Percentiles rank a stretch among this genome's conserved stretches.
Conservation (phyloP, 2,329 filamentous ascomycete genomes). For the Colletotrichum godetiae region DNA sequence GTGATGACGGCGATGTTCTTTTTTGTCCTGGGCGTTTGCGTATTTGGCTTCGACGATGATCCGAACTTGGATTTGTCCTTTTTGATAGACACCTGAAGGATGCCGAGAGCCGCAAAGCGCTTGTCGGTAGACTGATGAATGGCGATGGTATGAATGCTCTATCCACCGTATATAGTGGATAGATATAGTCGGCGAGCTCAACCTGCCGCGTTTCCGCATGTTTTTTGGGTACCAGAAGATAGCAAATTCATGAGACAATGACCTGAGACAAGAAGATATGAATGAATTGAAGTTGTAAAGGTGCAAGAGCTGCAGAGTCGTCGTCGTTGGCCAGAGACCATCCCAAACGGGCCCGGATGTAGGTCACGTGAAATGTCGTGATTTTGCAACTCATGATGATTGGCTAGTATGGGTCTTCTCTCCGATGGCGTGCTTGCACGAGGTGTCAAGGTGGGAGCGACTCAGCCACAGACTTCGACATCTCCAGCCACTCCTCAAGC, state of each 20-base stretch:
- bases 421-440: constrained; percentile 33
- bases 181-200: constrained; percentile 22
- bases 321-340: constrained; percentile 30
- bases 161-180: constrained; percentile 19
- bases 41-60: constrained; percentile 12
- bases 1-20: not conserved
- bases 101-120: constrained; percentile 25
- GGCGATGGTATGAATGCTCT: constrained; percentile 30
- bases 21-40: constrained; percentile 14
- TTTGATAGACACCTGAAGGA: constrained; percentile 9
- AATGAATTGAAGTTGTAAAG: constrained; percentile 28
- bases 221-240: constrained; percentile 27
- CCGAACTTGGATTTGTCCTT: constrained; percentile 16
- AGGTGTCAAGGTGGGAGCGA: not conserved
- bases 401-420: constrained; percentile 13
- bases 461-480: not conserved
- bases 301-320: constrained; percentile 27
- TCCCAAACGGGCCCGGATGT: constrained; percentile 4
- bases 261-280: not conserved
- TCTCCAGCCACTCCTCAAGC: constrained; percentile 5
- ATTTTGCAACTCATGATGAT: constrained; percentile 33
- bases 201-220: constrained; percentile 23
- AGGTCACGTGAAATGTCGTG: constrained; percentile 38
- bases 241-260: constrained; percentile 27
- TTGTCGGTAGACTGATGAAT: constrained; percentile 27